Evolutionary conservation across 1,284 basidiomycete genomes (phyloP), one percentile per base, ranked within the genome.

Genomic region (Naganishia sp.): DNA sequence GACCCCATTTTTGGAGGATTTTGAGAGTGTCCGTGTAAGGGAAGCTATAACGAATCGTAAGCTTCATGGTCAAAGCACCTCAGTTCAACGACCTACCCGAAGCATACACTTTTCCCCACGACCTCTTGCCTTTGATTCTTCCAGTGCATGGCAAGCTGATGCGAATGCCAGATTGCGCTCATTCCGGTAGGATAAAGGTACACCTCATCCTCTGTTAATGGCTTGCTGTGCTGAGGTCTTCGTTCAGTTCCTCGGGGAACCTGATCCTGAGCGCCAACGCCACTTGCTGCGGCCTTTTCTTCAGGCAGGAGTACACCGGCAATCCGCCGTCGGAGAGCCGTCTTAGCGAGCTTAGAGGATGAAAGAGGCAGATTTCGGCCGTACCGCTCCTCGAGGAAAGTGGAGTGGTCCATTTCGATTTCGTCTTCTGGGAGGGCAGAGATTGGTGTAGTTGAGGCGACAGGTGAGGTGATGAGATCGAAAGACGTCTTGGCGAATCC

Each of bases 1-100:
- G 90, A 0, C 96, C 96, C 92, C 94, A 99, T 79, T 99, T 98
- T 72, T 95, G 83, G 4, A 99, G 83, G 50, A 96, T 87, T 80
- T 99, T 99, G 68, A 97, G 85, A n/a, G 95, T 98, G 78, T 99
- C 96, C 10, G 88, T 92, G 78, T 98, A 99, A 0, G 94, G 90
- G 79, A 99, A 99, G 21, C 94, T 95, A 74, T 56, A 70, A 51
- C 41, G n/a, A 7, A 45, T 39, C 11, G 41, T 65, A 52, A 69
- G 61, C 43, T 21, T 35, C 13, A 60, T n/a, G 15, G 42, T 21
- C n/a, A 35, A 28, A n/a, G 50, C 35, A 5, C 3, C n/a, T 3
- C 21, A 2, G 9, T 21, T 5, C n/a, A 11, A 9, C 5, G 2
- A 78, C 87, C 69, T 74, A 93, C 92, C 93, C 94, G 72, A 95